phyloP scores from a whole-genome alignment of 257 asterid genomes.

The Solanum peruvianum region DNA sequence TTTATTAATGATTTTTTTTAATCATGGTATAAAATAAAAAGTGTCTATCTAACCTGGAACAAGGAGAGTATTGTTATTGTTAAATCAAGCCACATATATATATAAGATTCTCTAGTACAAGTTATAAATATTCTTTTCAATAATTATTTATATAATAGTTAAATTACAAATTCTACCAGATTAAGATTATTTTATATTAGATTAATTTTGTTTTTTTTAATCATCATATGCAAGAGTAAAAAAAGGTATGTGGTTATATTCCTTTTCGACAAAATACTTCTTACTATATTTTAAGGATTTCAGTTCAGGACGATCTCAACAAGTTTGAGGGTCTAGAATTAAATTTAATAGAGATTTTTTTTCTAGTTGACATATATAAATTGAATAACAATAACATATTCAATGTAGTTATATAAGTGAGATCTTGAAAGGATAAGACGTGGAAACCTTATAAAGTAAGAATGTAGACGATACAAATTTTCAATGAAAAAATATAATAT shows the following conservation, averaged over 20 bases:
- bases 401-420: not conserved
- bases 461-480: no score
- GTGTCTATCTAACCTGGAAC: no score
- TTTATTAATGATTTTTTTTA: no score
- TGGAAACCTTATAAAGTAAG: not conserved
- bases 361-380: not conserved
- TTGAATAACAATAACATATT: no score
- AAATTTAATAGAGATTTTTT: not conserved
- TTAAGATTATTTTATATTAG: not conserved
- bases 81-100: not conserved
- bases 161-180: not conserved
- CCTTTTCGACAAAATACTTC: not conserved
- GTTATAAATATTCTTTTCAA: no score
- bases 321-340: not conserved
- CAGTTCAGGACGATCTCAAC: not conserved
- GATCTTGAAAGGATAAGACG: not conserved
- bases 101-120: no score
- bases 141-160: no score
- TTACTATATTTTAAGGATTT: no score
- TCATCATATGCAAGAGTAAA: not conserved
- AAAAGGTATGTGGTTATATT: not conserved
- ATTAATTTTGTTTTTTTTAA: no score
- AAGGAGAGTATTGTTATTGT: no score
- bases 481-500: no score
- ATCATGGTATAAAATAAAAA: no score